Evolutionary conservation across 768 basidiomycete species (phyloP), one percentile per base, ranked within the genome.

Genomic region (Pleurotus platypus): DNA sequence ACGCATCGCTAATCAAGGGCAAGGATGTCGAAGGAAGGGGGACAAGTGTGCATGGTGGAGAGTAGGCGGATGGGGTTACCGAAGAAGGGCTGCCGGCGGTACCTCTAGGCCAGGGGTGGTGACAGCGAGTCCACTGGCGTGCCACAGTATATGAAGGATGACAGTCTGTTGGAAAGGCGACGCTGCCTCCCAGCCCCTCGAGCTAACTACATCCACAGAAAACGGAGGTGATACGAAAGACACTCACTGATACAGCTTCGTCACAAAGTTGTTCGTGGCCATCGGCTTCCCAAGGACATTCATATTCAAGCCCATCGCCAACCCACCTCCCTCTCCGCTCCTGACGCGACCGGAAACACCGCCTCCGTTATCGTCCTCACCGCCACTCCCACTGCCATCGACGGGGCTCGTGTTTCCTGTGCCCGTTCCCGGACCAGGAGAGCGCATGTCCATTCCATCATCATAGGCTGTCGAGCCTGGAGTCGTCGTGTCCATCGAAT

Each of bases 221-320:
- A 20, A 20, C 2, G 20, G 2, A 20, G 20, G 20, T 20, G 20
- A 20, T 20, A 20, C 20, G 20, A 20, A 30, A 30, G 27, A 30
- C 27, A 78, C 87, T 68, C 63, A 89, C 88, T 90, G 88, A 71
- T 92, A 93, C n/a, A 93, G 77, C 77, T 94, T 94, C 22, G 87
- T 87, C 47, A 93, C 91, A 68, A 94, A 94, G 66, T 93, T 93
- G 65, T 92, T 92, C 30, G 79, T 81, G 13, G 78, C 79, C 65
- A 87, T 77, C 13, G 88, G 81, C 67, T 90, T 91, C 57, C 83
- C 82, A 20, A 88, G 76, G 47, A 82, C 66, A 59, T 78, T 81
- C 72, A 87, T 81, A n/a, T 70, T 72, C 16, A 73, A 66, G 39
- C 68, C 69, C n/a, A 56, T 59, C 20, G 27, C 37, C 48, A 57